phyloP scores from a whole-genome alignment of 148 eudicot genomes.

The Agrostemma githago region DNA sequence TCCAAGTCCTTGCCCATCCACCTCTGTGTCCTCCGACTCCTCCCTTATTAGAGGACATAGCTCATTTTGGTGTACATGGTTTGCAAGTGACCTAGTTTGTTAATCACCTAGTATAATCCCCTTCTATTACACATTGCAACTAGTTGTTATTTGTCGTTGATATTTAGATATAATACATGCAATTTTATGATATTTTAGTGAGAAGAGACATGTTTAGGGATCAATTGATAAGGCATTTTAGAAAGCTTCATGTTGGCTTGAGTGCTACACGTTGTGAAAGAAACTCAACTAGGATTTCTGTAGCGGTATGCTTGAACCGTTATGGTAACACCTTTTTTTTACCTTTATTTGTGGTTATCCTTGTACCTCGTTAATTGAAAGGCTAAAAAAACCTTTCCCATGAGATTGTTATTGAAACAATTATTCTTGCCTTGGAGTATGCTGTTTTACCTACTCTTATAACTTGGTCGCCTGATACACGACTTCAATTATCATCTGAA shows the following conservation, averaged over 20 bases:
- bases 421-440: not conserved
- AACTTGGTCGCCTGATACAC: not conserved
- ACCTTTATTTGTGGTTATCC: not conserved
- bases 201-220: not conserved
- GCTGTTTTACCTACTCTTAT: not conserved
- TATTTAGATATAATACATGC: not conserved
- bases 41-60: not conserved
- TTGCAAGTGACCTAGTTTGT: not conserved
- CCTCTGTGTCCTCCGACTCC: not conserved
- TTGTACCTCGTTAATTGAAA: not conserved
- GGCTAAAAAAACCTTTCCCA: not conserved
- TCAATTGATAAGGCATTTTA: not conserved
- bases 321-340: not conserved
- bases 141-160: not conserved
- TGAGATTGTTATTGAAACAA: not conserved
- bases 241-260: not conserved
- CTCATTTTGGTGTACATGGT: not conserved
- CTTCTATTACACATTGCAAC: not conserved
- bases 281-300: not conserved
- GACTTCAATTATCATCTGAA: not conserved
- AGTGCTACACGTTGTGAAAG: not conserved
- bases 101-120: not conserved
- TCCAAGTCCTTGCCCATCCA: not conserved
- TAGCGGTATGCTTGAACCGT: not conserved
- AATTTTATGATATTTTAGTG: not conserved